Evolutionary conservation across 139 green algal species (phyloP).

Genomic region (Ettlia oleoabundans): DNA sequence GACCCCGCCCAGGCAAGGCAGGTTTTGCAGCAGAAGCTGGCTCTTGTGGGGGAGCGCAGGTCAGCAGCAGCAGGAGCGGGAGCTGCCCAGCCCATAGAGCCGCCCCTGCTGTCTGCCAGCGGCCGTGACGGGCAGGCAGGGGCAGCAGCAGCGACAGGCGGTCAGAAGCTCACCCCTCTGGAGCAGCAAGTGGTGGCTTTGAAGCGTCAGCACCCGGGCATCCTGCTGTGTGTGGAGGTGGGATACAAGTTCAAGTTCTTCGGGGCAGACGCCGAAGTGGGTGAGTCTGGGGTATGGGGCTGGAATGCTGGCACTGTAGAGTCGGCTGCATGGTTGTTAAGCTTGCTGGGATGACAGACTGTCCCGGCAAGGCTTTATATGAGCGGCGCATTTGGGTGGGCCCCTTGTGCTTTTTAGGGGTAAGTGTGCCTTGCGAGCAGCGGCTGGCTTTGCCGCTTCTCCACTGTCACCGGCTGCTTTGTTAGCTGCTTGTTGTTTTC

Average conservation of each 20-base stretch:
- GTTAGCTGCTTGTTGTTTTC: no score
- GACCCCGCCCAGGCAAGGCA: neutral
- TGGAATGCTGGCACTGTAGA: no score
- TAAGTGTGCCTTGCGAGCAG: no score
- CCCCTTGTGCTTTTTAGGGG: no score
- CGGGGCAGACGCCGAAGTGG: conserved; percentile 85
- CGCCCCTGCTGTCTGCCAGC: neutral
- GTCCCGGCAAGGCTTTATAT: no score
- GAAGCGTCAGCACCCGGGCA: conserved; percentile 47
- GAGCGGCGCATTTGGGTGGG: no score
- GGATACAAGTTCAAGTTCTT: conserved; percentile 91
- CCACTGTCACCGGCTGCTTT: no score
- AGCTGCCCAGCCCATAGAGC: neutral
- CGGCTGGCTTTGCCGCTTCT: no score
- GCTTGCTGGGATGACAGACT: no score
- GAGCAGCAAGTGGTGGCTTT: conserved; percentile 73
- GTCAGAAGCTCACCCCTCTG: conserved; percentile 74
- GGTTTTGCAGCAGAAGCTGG: neutral
- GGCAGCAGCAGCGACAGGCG: neutral
- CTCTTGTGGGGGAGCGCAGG: neutral
- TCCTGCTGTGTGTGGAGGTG: conserved; percentile 55
- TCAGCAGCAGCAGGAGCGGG: neutral
- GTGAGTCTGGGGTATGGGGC: conserved; percentile 1
- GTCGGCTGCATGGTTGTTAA: neutral
- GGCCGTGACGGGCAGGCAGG: no score